Percentiles rank a stretch among this genome's conserved stretches.
These are phyloP conservation scores for Zostera marina DNA, from an alignment of 116 monocot species.

Conservation along the genomic window DNA sequence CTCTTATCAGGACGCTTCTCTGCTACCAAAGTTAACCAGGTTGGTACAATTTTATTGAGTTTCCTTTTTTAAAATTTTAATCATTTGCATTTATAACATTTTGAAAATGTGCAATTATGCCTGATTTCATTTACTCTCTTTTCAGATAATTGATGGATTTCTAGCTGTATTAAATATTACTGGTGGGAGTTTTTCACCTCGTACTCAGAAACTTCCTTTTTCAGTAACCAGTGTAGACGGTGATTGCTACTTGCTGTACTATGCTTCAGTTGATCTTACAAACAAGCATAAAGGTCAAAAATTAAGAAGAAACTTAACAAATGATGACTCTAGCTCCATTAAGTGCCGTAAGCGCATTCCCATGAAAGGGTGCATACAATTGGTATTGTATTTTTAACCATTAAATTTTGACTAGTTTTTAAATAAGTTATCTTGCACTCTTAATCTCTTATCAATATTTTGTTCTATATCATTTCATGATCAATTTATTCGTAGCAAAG, in stretches of 20 bases:
- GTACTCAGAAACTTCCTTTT: conserved; percentile 81
- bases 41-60: conserved; percentile 7
- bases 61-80: not conserved
- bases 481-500: no score
- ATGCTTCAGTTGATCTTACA: conserved; percentile 72
- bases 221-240: conserved; percentile 68
- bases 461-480: not conserved
- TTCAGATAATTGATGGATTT: conserved; percentile 90
- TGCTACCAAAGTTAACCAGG: conserved; percentile 54
- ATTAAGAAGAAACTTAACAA: conserved; percentile 54
- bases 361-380: conserved; percentile 76
- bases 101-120: not conserved
- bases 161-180: conserved; percentile 75
- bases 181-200: conserved; percentile 61
- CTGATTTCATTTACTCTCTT: conserved; percentile 2
- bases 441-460: conserved; percentile 1
- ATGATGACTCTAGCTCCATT: conserved; percentile 46
- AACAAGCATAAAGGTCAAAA: conserved; percentile 37
- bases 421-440: conserved; percentile 16
- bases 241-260: conserved; percentile 72
- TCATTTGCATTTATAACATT: not conserved
- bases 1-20: conserved; percentile 83
- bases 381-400: conserved; percentile 45
- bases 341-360: conserved; percentile 72
- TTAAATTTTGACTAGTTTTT: conserved; percentile 21